Conservation (phyloP, 768 basidiomycete genomes). For the Tricholoma terreum region DNA sequence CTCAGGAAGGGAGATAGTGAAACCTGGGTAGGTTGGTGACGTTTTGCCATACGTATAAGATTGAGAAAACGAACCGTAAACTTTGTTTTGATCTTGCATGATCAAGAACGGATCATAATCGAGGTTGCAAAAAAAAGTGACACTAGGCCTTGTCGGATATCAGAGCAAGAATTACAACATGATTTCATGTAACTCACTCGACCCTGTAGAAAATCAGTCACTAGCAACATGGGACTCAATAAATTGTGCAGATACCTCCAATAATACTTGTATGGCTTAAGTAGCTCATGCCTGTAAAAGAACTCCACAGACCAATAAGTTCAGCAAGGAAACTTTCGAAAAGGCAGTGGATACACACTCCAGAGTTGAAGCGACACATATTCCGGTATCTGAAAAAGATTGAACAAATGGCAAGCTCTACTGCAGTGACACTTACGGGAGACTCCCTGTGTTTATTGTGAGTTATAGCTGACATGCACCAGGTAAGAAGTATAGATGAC, state of each 20-base stretch:
- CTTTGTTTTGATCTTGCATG: constrained; percentile 83
- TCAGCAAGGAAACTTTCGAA: not conserved
- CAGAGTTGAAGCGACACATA: constrained; percentile 97
- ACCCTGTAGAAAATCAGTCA: constrained; percentile 30
- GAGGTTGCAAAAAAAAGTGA: constrained; percentile 86
- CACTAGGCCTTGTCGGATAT: constrained; percentile 56
- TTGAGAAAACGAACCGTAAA: constrained; percentile 57
- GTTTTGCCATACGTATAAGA: not conserved
- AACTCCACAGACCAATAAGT: constrained; percentile 42
- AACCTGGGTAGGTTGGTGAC: constrained; percentile 43
- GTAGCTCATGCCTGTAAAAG: constrained; percentile 82
- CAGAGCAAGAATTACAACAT: constrained; percentile 1
- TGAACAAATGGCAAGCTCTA: not conserved
- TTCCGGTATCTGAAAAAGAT: constrained; percentile 65
- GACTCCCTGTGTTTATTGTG: constrained; percentile 53
- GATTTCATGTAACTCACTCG: constrained; percentile 34
- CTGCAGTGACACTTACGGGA: constrained; percentile 52
- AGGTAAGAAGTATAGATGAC: constrained; percentile 9
- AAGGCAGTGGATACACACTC: constrained; percentile 47
- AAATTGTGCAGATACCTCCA: constrained; percentile 49
- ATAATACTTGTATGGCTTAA: constrained; percentile 82
- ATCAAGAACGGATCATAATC: constrained; percentile 85
- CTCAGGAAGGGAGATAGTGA: constrained; percentile 81
- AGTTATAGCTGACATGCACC: constrained; percentile 1
- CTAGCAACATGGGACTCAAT: not conserved